Evolutionary conservation across 129 eudicot species (phyloP).

Genomic region (Escallonia rubra): DNA sequence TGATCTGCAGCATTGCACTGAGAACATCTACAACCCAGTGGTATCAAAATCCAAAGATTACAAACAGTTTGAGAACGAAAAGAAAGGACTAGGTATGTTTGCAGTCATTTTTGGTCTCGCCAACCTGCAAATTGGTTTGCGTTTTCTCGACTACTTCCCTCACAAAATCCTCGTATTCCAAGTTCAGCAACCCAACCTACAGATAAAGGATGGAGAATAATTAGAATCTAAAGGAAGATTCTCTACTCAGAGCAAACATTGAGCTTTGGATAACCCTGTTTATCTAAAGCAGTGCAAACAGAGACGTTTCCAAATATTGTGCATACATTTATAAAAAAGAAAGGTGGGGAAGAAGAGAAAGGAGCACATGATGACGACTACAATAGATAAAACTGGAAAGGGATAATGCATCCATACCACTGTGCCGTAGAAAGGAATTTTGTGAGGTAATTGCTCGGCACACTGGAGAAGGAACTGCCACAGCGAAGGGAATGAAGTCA

Average conservation of each 20-base stretch:
- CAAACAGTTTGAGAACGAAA: not conserved
- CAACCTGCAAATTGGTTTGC: slow-evolving; percentile 71
- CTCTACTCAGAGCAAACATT: too few species aligned
- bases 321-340: not conserved
- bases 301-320: too few species aligned
- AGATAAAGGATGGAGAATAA: not conserved
- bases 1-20: not conserved
- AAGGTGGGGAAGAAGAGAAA: not conserved
- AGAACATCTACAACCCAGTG: not conserved
- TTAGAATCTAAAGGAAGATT: not conserved
- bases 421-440: slow-evolving; percentile 89
- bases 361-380: not conserved
- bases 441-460: slow-evolving; percentile 96
- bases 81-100: not conserved
- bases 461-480: slow-evolving; percentile 85
- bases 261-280: too few species aligned
- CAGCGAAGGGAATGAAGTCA: not conserved
- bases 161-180: slow-evolving; percentile 83
- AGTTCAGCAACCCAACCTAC: slow-evolving; percentile 84
- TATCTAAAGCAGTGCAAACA: too few species aligned
- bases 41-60: not conserved
- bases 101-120: slow-evolving; percentile 5
- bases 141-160: slow-evolving; percentile 62
- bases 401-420: slow-evolving; percentile 40
- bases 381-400: not conserved